These are phyloP conservation scores for Cercospora nicotianae DNA, from an alignment of 2,329 filamentous ascomycete species.

Conservation along the genomic window DNA sequence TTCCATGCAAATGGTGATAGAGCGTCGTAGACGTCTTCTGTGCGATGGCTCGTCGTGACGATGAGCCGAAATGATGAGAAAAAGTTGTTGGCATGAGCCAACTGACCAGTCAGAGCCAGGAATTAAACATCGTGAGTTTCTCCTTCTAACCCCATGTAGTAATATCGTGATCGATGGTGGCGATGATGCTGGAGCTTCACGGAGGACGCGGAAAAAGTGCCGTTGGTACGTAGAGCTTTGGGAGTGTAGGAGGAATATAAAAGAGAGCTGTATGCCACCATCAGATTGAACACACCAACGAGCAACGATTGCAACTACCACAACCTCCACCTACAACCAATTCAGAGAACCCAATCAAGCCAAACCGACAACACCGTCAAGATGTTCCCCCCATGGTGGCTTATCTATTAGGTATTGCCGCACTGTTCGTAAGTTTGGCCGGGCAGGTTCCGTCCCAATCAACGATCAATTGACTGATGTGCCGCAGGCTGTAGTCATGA, in stretches of 20 bases:
- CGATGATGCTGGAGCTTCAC: background rate
- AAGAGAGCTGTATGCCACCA: background rate
- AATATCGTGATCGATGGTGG: background rate
- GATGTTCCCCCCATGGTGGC: constrained; percentile 15
- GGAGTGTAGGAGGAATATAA: background rate
- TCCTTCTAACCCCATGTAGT: background rate
- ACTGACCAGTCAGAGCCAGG: background rate
- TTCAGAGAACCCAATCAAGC: background rate
- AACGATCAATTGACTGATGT: background rate
- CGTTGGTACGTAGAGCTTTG: background rate
- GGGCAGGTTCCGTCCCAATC: background rate
- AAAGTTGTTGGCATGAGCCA: background rate
- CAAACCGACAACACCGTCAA: background rate
- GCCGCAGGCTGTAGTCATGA: constrained; percentile 6
- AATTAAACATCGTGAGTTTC: background rate
- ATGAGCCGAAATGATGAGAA: background rate
- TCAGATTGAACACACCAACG: background rate
- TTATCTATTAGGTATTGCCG: constrained; percentile 11
- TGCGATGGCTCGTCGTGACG: background rate
- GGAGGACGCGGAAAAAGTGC: background rate
- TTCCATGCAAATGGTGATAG: background rate
- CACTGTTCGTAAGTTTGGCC: constrained; percentile 3
- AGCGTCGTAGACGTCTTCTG: background rate
- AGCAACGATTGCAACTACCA: background rate
- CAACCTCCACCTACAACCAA: background rate